Evolutionary conservation across 2,329 filamentous ascomycete species (phyloP), one percentile per base, ranked within the genome.

Genomic region (Fusarium dlaminii): DNA sequence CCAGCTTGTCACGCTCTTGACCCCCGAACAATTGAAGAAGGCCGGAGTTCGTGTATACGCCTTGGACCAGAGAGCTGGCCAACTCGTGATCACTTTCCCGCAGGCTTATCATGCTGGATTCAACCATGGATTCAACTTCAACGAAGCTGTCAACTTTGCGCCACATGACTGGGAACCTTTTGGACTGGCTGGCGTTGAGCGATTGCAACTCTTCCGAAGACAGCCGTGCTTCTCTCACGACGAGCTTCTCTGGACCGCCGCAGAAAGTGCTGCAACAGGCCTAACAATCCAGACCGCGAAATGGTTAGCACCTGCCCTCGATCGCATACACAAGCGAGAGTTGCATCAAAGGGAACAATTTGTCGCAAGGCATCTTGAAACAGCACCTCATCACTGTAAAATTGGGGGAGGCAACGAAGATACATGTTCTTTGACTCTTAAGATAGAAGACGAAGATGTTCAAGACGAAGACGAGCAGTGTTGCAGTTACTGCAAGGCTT

Each of bases 121-220:
- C 84, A 99, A 99, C 78, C 96, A 99, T 78, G 96, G 93, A 0
- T 99, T 99, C 86, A 99, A 99, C 80, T 97, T 98, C 83, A 99
- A 99, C 77, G 96, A 99, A 82, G 96, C 96, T 10, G 96, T 99
- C 76, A 99, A 99, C 80, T 99, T 99, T 83, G 96, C 96, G 0
- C 96, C 96, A 1, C 88, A 87, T 34, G 96, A 99, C 78, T 99
- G 96, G 96, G 96, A 99, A 79, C 94, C 95, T 0, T 97, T 91
- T 80, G 96, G 96, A 5, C 91, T 96, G 63, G 89, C 91, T 34
- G 95, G 96, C 2, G 95, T 98, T 3, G 92, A 96, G 77, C 89
- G 96, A 74, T 86, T 98, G 36, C 94, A 96, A 77, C 89, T 92
- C 56, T 99, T 98, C 81, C 90, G 96, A 63, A 90, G 95, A 63